phyloP scores from a whole-genome alignment of 805 yeast species.

The Pichia nakasei region DNA sequence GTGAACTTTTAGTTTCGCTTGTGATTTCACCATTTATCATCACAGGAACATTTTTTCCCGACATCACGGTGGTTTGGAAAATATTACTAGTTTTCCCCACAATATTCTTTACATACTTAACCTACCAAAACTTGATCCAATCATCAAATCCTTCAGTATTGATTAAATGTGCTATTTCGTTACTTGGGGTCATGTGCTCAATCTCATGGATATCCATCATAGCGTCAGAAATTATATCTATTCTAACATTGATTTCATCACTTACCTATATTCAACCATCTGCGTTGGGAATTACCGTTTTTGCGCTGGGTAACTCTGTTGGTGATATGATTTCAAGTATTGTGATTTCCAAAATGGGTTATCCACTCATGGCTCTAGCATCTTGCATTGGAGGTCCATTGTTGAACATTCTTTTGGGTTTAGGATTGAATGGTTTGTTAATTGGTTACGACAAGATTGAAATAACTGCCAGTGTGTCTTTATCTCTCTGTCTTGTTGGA shows the following conservation, averaged over 20 bases:
- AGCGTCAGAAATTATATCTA: constrained; percentile 61
- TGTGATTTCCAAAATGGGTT: constrained; percentile 72
- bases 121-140: constrained; percentile 15
- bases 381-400: constrained; percentile 95
- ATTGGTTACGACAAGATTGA: constrained; percentile 23
- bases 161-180: constrained; percentile 25
- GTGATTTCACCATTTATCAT: constrained; percentile 17
- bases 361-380: constrained; percentile 84
- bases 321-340: constrained; percentile 84
- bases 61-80: background rate
- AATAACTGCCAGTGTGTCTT: constrained; percentile 28
- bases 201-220: constrained; percentile 60
- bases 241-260: constrained; percentile 53
- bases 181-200: constrained; percentile 57
- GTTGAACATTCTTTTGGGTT: constrained; percentile 65
- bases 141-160: constrained; percentile 15
- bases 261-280: constrained; percentile 62
- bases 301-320: constrained; percentile 87
- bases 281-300: constrained; percentile 75
- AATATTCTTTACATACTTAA: constrained; percentile 9
- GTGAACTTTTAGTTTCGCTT: constrained; percentile 14
- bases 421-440: constrained; percentile 66
- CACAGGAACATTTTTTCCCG: constrained; percentile 16
- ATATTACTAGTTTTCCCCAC: constrained; percentile 5
- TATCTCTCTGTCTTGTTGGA: constrained; percentile 34